Percentiles rank a stretch among this genome's conserved stretches.
phyloP scores from a whole-genome alignment of 2,329 filamentous ascomycete species.

The Paecilomyces formosus region DNA sequence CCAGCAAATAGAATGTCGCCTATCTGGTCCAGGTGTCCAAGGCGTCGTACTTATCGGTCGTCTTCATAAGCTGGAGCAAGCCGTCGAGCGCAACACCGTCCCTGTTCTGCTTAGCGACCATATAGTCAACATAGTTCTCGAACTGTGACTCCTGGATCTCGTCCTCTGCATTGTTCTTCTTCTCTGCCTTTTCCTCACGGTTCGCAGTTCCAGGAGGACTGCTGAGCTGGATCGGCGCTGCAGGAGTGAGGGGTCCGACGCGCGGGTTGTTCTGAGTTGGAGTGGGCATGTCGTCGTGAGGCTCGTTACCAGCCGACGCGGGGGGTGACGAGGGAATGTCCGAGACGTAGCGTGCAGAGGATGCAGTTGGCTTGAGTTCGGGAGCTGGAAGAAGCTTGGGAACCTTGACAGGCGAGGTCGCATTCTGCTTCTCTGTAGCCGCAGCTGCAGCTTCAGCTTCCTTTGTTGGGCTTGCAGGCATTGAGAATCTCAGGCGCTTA shows the following conservation, averaged over 20 bases:
- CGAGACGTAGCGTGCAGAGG: constrained; percentile 4
- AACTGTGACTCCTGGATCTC: background rate
- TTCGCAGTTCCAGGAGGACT: constrained; percentile 24
- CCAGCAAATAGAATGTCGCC: background rate
- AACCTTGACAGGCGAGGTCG: constrained; percentile 10
- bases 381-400: constrained; percentile 9
- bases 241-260: constrained; percentile 3
- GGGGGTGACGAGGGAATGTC: constrained; percentile 12
- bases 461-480: constrained; percentile 4
- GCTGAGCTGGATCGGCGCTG: constrained; percentile 28
- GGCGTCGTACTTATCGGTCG: constrained; percentile 19
- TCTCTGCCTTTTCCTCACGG: constrained; percentile 10
- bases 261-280: constrained; percentile 12
- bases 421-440: background rate
- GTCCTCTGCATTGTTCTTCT: background rate
- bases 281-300: constrained; percentile 11
- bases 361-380: constrained; percentile 6
- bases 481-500: constrained; percentile 23
- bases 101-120: constrained; percentile 18
- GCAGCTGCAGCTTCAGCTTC: background rate
- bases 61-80: constrained; percentile 32
- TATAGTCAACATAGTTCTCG: constrained; percentile 10
- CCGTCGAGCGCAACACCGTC: constrained; percentile 32
- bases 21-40: constrained; percentile 16
- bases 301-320: constrained; percentile 7